These are phyloP conservation scores for Dryadomyces quercivorus DNA, from an alignment of 2,329 filamentous ascomycete genomes.

Conservation along the genomic window DNA sequence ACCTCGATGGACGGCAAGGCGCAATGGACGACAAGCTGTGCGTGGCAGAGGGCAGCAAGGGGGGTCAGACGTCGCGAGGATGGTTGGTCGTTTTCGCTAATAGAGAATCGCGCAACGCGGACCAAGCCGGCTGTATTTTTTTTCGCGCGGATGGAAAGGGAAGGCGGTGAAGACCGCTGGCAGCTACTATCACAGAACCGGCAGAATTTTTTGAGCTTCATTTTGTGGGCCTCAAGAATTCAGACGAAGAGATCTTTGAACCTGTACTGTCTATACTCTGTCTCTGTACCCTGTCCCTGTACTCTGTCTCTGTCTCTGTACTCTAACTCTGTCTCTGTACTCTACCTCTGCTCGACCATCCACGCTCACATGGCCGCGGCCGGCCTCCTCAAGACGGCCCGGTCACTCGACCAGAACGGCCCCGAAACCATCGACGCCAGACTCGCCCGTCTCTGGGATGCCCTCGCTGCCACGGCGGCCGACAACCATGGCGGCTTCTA, in stretches of 20 bases:
- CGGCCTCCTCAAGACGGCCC: constrained; percentile 37
- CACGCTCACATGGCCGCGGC: constrained; percentile 7
- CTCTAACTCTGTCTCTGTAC: too few species aligned
- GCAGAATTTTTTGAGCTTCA: constrained; percentile 28
- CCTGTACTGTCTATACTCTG: too few species aligned
- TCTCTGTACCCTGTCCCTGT: too few species aligned
- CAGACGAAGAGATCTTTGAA: too few species aligned
- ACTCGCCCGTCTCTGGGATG: constrained; percentile 35
- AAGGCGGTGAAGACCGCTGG: constrained; percentile 28
- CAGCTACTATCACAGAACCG: constrained; percentile 1
- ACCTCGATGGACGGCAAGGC: not conserved
- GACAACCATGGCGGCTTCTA: constrained; percentile 28
- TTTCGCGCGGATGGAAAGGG: constrained; percentile 6
- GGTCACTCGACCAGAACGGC: constrained; percentile 41
- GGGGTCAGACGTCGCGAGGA: not conserved
- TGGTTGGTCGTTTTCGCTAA: not conserved
- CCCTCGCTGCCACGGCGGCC: constrained; percentile 27
- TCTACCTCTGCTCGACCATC: too few species aligned
- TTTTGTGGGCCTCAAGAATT: too few species aligned
- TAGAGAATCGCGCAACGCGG: constrained; percentile 6
- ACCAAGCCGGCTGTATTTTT: constrained; percentile 11
- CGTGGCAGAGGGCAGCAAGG: not conserved
- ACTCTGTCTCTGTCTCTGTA: too few species aligned
- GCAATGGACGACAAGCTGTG: too few species aligned
- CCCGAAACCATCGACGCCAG: constrained; percentile 31